Evolutionary conservation across 345 rosid species (phyloP).

Genomic region (Salix caprea): DNA sequence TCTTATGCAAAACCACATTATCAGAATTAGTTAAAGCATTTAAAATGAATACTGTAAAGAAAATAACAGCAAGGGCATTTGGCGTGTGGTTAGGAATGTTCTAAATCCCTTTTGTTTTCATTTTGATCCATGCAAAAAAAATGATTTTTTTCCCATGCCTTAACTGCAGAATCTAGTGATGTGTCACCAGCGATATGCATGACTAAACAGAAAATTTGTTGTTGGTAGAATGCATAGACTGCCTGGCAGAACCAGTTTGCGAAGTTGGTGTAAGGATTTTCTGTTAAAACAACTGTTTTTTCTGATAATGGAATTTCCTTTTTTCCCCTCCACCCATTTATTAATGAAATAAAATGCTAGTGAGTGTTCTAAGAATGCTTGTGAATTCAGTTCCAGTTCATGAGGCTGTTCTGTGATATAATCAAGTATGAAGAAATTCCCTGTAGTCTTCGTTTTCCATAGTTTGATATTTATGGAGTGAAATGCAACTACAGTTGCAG

Average conservation of each 20-base stretch:
- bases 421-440: neutral
- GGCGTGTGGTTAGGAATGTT: neutral
- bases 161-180: no score
- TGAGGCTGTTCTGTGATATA: no score
- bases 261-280: neutral
- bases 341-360: neutral
- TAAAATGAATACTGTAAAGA: neutral
- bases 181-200: no score
- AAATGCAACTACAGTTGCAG: neutral
- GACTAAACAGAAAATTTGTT: no score
- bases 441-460: neutral
- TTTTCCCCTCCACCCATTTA: neutral
- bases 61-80: neutral
- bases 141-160: neutral
- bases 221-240: no score
- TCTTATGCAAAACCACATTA: neutral
- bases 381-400: no score
- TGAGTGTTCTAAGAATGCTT: neutral
- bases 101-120: neutral
- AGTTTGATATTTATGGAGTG: neutral
- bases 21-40: neutral
- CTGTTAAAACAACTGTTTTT: no score
- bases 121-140: neutral
- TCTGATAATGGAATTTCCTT: neutral
- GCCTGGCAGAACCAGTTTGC: no score